Percentiles rank a stretch among this genome's conserved stretches.
phyloP scores from a whole-genome alignment of 2,329 filamentous ascomycete genomes.

The Talaromyces sp. region DNA sequence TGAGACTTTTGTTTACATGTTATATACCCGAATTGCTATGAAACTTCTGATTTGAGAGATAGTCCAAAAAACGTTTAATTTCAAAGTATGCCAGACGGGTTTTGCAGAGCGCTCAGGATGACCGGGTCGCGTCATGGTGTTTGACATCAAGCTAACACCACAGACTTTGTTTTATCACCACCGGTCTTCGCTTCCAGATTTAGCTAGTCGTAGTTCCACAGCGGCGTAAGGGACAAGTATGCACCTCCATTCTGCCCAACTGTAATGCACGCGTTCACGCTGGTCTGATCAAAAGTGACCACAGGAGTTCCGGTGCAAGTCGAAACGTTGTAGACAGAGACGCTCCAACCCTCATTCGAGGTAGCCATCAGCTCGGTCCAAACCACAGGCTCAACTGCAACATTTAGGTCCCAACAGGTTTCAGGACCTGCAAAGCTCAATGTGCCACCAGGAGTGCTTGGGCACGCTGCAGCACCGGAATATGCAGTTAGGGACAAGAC shows the following conservation, averaged over 20 bases:
- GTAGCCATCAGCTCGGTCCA: neutral
- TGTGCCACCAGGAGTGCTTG: neutral
- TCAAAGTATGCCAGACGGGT: neutral
- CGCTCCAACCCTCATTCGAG: conserved; percentile 17
- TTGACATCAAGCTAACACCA: neutral
- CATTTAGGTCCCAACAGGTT: neutral
- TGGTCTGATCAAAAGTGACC: neutral
- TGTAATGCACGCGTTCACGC: conserved; percentile 7
- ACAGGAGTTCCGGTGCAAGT: conserved; percentile 4
- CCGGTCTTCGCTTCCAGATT: neutral
- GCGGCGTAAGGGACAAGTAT: neutral
- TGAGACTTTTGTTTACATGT: neutral
- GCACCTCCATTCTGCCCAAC: neutral
- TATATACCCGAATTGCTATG: neutral
- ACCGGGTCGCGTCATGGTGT: neutral
- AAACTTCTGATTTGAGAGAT: neutral
- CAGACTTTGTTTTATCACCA: neutral
- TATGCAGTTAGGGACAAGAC: neutral
- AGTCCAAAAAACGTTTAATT: neutral
- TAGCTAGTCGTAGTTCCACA: conserved; percentile 14
- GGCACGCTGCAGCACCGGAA: neutral
- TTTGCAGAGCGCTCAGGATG: neutral
- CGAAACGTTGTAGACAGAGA: conserved; percentile 13
- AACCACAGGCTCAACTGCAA: neutral
- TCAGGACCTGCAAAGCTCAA: conserved; percentile 2